Percentiles rank a stretch among this genome's conserved stretches.
These are phyloP conservation scores for Fonsecaea erecta DNA, from an alignment of 2,329 filamentous ascomycete species.

Conservation along the genomic window DNA sequence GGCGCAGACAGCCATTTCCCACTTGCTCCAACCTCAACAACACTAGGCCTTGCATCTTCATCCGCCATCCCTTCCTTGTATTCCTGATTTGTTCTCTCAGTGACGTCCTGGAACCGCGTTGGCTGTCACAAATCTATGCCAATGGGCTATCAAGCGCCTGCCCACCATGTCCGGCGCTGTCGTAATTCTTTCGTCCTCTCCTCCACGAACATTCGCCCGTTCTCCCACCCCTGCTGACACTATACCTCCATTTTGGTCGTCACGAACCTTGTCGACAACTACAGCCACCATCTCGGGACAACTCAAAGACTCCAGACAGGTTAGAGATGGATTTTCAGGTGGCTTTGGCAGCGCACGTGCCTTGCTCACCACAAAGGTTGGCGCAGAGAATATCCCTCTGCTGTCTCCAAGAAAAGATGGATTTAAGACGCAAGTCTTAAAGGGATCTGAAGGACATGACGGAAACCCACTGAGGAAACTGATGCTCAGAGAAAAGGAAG, in stretches of 20 bases:
- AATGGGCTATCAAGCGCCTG: conserved; percentile 27
- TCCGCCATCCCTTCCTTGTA: neutral
- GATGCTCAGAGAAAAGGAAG: neutral
- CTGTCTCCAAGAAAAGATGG: conserved; percentile 20
- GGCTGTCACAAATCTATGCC: conserved; percentile 25
- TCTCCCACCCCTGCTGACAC: conserved; percentile 42
- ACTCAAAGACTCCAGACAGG: conserved; percentile 25
- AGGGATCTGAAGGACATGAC: neutral
- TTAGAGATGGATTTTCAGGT: conserved; percentile 32
- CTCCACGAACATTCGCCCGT: conserved; percentile 41
- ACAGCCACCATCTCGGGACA: neutral
- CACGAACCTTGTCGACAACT: conserved; percentile 38
- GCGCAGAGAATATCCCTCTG: conserved; percentile 30
- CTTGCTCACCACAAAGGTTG: conserved; percentile 21
- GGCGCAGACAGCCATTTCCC: neutral
- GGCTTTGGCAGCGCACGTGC: conserved; percentile 26
- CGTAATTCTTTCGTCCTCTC: conserved; percentile 50
- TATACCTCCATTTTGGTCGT: conserved; percentile 40
- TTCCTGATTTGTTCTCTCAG: neutral
- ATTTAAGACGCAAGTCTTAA: conserved; percentile 18
- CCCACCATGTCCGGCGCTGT: conserved; percentile 41
- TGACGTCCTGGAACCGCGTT: conserved; percentile 11
- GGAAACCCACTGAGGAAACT: neutral
- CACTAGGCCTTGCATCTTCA: neutral
- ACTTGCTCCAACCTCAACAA: neutral